Evolutionary conservation across 1,139 yeast genomes (phyloP).

Genomic region (Hemisphaericaspora xylanilytica): DNA sequence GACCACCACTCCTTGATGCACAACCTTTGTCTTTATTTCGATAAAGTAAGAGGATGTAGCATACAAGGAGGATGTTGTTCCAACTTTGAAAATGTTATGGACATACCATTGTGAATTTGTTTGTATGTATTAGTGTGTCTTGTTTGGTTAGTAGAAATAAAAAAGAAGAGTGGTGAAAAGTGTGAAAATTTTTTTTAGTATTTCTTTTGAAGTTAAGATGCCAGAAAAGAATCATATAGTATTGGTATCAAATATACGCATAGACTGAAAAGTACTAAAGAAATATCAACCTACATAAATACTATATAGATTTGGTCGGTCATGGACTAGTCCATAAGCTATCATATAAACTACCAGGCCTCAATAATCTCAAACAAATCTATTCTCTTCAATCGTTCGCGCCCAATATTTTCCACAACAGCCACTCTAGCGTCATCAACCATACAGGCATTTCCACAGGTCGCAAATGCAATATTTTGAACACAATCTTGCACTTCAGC

Average conservation of each 20-base stretch:
- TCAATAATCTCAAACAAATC: constrained; percentile 23
- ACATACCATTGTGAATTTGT: constrained; percentile 28
- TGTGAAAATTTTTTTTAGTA: not conserved
- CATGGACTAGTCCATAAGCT: too few species aligned
- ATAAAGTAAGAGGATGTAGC: constrained; percentile 13
- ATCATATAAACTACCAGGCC: constrained; percentile 16
- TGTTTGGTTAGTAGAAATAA: not conserved
- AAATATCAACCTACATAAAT: too few species aligned
- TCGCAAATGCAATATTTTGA: constrained; percentile 37
- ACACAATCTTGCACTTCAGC: constrained; percentile 29
- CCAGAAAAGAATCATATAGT: too few species aligned
- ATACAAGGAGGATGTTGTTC: constrained; percentile 29
- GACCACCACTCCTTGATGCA: constrained; percentile 35
- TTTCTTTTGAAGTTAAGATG: too few species aligned
- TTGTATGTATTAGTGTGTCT: not conserved
- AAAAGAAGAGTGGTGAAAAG: not conserved
- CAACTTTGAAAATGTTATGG: constrained; percentile 16
- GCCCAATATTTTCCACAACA: constrained; percentile 13
- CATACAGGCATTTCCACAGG: constrained; percentile 39
- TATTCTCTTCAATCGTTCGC: constrained; percentile 18
- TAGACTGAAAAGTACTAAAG: not conserved
- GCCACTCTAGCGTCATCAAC: constrained; percentile 37
- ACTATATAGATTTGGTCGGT: too few species aligned
- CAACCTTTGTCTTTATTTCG: constrained; percentile 22
- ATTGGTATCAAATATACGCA: constrained; percentile 3